These are phyloP conservation scores for Biscogniauxia sp. DNA, from an alignment of 2,329 filamentous ascomycete species.

Conservation along the genomic window DNA sequence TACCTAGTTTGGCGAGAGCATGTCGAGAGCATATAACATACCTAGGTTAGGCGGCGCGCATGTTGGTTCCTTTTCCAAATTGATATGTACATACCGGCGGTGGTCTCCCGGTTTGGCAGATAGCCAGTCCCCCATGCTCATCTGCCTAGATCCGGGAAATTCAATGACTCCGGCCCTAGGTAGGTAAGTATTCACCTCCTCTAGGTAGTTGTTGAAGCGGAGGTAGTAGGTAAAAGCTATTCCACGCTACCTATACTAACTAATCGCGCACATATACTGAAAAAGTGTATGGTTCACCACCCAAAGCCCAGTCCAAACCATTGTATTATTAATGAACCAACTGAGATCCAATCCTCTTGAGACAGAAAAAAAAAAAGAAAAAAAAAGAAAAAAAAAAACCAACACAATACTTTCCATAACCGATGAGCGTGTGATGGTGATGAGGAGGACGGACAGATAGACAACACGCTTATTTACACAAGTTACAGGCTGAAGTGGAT, in stretches of 20 bases:
- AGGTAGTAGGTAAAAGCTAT: neutral
- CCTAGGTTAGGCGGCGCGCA: too few species aligned
- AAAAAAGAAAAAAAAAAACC: neutral
- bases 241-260: neutral
- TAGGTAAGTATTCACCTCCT: neutral
- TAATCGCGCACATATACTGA: neutral
- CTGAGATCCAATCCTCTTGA: too few species aligned
- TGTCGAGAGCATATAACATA: neutral
- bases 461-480: neutral
- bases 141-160: too few species aligned
- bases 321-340: too few species aligned
- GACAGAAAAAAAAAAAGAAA: neutral
- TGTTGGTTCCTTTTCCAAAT: too few species aligned
- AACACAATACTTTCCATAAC: neutral
- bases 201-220: neutral
- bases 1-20: neutral
- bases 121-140: neutral
- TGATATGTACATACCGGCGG: neutral
- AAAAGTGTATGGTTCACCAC: neutral
- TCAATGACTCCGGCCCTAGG: neutral
- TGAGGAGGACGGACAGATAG: neutral
- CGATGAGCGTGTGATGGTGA: neutral
- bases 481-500: neutral
- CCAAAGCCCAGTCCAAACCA: too few species aligned
- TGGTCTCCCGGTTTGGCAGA: neutral